Conservation (phyloP, 116 monocot species). For the Posidonia oceanica region DNA sequence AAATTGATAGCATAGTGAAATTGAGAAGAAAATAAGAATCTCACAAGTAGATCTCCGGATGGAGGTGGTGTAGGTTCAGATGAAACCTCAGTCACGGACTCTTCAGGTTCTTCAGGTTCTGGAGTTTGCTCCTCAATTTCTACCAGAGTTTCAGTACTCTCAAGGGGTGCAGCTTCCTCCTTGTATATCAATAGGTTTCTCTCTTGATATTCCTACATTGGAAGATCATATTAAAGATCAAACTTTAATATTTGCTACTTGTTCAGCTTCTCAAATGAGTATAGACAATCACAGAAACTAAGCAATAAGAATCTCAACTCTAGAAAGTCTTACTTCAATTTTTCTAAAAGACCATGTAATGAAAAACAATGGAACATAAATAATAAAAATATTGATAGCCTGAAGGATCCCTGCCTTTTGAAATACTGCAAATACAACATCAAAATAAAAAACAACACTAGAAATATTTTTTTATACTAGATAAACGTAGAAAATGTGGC, state of each 20-base stretch:
- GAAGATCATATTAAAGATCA: neutral
- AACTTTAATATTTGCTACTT: neutral
- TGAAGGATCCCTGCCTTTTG: too few species aligned
- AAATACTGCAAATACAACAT: too few species aligned
- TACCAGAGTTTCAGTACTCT: conserved; percentile 18
- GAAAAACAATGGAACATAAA: too few species aligned
- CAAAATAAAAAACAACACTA: too few species aligned
- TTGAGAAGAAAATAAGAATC: neutral
- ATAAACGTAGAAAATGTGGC: too few species aligned
- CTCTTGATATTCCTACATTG: conserved; percentile 60
- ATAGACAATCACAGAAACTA: neutral
- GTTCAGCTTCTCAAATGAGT: neutral
- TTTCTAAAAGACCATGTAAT: too few species aligned
- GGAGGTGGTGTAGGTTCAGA: conserved; percentile 19
- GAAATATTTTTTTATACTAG: too few species aligned
- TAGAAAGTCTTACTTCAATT: neutral
- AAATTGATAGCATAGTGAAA: neutral
- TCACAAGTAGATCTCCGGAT: conserved; percentile 62
- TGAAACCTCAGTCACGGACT: conserved; percentile 19
- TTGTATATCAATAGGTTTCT: conserved; percentile 36
- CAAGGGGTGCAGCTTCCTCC: conserved; percentile 36
- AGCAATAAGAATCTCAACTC: neutral
- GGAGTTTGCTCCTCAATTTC: conserved; percentile 27
- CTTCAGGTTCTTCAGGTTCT: conserved; percentile 26
- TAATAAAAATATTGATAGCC: too few species aligned